Evolutionary conservation across 2,329 filamentous ascomycete species (phyloP), one percentile per base, ranked within the genome.

Genomic region (Ophiostoma sp.): DNA sequence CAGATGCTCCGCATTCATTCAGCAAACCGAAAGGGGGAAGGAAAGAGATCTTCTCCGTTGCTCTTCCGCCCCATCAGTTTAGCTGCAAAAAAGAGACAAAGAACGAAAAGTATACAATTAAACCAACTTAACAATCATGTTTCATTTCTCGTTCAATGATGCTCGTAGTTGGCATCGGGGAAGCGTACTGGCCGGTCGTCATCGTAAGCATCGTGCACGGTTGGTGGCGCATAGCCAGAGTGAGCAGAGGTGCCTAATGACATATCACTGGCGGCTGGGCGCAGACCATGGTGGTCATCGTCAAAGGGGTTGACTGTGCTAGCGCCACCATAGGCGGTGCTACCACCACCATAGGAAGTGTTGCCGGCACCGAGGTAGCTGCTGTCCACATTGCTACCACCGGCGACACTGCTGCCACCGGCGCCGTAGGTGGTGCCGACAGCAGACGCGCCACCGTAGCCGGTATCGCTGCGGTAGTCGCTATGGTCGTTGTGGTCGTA

Each of bases 131-230:
- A 27, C 23, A 62, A 33, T 27, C 65, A 35, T 70, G 17, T 23
- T 23, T 27, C 33, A 2, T 15, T 20, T 31, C 23, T 27, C 64
- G 54, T 31, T 73, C 66, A 74, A 80, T 82, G 71, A 72, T 84
- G 81, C 75, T 87, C 84, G 76, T 89, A 89, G 76, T 87, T 83
- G 48, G 77, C 87, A 27, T 79, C 77, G 1, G 87, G 87, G 76
- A 89, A 89, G 69, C 84, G 82, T 27, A 79, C 83, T 0, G 85
- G 83, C 71, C 77, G 76, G 68, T 80, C 78, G 68, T 83, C 81
- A 66, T 82, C 80, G 72, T 83, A 84, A 36, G 80, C 80, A 27
- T 82, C 80, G 31, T 80, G 77, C 4, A 79, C 79, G 1, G 79
- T 78, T 6, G 80, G 80, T 8, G 79, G 79, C 57, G 77, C 79